Evolutionary conservation across 495 filamentous ascomycete species (phyloP).

Genomic region (Aspergillus kassunensis): DNA sequence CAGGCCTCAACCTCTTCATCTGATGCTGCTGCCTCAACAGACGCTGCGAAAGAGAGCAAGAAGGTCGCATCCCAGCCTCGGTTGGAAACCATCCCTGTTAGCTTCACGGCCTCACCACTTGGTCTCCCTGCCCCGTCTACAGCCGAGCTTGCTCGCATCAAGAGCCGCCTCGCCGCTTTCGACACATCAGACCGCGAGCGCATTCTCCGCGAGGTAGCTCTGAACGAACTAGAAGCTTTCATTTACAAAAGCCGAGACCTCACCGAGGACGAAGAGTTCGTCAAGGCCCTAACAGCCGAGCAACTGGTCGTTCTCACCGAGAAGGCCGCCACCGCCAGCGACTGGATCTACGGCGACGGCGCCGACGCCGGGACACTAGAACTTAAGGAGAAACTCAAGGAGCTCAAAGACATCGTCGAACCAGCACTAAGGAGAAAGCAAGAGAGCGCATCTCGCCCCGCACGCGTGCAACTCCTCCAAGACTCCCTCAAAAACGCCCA

Average conservation of each 20-base stretch:
- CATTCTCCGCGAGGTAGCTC: slow-evolving; percentile 72
- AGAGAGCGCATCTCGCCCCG: slow-evolving; percentile 63
- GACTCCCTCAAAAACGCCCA: slow-evolving; percentile 54
- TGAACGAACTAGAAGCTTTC: slow-evolving; percentile 91
- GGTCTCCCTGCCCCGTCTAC: slow-evolving; percentile 56
- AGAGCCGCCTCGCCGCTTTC: slow-evolving; percentile 71
- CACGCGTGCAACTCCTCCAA: slow-evolving; percentile 58
- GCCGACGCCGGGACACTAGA: slow-evolving; percentile 65
- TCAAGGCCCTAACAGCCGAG: slow-evolving; percentile 59
- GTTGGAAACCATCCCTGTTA: slow-evolving; percentile 65
- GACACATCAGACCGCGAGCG: slow-evolving; percentile 78
- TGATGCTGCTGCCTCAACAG: slow-evolving; percentile 43
- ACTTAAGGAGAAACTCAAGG: slow-evolving; percentile 67
- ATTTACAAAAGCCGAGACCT: slow-evolving; percentile 87
- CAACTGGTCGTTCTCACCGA: slow-evolving; percentile 59
- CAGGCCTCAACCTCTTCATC: slow-evolving; percentile 43
- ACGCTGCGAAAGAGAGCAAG: slow-evolving; percentile 43
- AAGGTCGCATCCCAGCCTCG: slow-evolving; percentile 56
- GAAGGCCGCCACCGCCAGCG: slow-evolving; percentile 62
- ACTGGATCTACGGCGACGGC: slow-evolving; percentile 90
- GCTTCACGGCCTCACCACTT: slow-evolving; percentile 55
- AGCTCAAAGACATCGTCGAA: slow-evolving; percentile 64
- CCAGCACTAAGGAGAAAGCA: slow-evolving; percentile 65
- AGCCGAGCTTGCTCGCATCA: slow-evolving; percentile 60
- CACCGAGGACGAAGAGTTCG: slow-evolving; percentile 69